phyloP scores from a whole-genome alignment of 2,329 filamentous ascomycete genomes.

The Septoria petroselini region DNA sequence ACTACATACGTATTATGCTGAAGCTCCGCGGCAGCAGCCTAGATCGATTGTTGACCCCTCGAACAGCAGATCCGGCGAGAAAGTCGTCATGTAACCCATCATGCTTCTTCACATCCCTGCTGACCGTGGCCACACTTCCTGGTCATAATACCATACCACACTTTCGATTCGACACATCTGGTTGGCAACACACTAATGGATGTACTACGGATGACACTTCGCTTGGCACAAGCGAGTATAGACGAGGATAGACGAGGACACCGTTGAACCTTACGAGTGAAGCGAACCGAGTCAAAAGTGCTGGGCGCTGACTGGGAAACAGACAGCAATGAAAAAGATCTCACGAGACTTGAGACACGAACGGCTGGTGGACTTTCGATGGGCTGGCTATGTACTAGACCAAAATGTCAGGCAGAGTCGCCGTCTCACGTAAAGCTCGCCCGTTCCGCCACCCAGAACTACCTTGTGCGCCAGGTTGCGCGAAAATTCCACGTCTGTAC shows the following conservation, averaged over 20 bases:
- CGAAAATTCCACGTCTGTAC: slow-evolving; percentile 5
- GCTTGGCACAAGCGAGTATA: slow-evolving; percentile 12
- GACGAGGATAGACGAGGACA: slow-evolving; percentile 6
- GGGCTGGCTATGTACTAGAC: neutral
- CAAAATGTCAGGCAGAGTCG: neutral
- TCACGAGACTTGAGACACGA: no score
- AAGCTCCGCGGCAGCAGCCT: no score
- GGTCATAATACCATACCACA: no score
- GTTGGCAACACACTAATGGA: slow-evolving; percentile 10
- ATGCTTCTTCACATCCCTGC: no score
- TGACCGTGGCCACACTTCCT: no score
- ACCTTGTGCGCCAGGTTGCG: neutral
- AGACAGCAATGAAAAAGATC: neutral
- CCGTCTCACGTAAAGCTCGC: neutral
- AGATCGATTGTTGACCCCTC: no score
- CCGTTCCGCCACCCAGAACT: slow-evolving; percentile 2
- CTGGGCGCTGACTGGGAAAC: neutral
- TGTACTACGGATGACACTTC: slow-evolving; percentile 9
- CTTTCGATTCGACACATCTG: neutral
- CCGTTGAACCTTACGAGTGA: neutral
- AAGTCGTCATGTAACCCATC: no score
- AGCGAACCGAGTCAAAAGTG: neutral
- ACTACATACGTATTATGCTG: no score
- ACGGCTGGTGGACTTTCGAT: no score
- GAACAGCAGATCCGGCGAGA: no score